Base-by-base conservation (phyloP, 352 stramenopile species). In the Thraustotheca clavata region DNA sequence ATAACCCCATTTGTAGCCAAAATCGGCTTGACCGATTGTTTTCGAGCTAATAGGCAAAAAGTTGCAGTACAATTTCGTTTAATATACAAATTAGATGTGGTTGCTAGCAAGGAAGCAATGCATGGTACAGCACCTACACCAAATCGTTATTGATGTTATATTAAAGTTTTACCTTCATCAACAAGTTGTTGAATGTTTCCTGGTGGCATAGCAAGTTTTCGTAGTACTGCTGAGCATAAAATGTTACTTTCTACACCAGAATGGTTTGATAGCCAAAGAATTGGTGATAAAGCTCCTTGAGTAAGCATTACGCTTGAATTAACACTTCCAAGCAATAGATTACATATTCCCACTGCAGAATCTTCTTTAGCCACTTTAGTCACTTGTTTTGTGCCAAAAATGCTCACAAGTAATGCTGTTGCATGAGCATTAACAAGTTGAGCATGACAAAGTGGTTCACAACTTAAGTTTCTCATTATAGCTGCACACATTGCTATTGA, bases 21-120 rank as follows among this genome's bases (percentile, higher is more conserved):
- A 7, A 85, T 32, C 22, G 65, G 50, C 0, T 76, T 70, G 0
- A 87, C 71, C 7, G 73, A 73, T 1, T 71, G 59, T 29, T 83
- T 78, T 39, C 84, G 76, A 0, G 73, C 69, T 27, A 91, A 46
- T 9, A 82, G 68, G 46, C 77, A 86, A 36, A 91, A 83, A 0
- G 73, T 84, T 31, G 81, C 79, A 43, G 87, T 73, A 67, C 79
- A 89, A 55, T 91, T 88, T 41, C 71, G 77, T 62, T 84, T 80
- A 20, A 89, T 75, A 40, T 74, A 77, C 60, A 80, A 62, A 26
- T 65, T 71, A 38, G 47, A 27, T 7, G 59, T 60, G 11, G 71
- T 61, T 8, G 72, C 69, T 65, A 88, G 60, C n/a, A 91, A 71
- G 50, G 77, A 41, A 4, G 74, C 76, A 14, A 88, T 67, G 29